These are phyloP conservation scores for Cryomyces minteri DNA, from an alignment of 495 filamentous ascomycete genomes.

Conservation along the genomic window DNA sequence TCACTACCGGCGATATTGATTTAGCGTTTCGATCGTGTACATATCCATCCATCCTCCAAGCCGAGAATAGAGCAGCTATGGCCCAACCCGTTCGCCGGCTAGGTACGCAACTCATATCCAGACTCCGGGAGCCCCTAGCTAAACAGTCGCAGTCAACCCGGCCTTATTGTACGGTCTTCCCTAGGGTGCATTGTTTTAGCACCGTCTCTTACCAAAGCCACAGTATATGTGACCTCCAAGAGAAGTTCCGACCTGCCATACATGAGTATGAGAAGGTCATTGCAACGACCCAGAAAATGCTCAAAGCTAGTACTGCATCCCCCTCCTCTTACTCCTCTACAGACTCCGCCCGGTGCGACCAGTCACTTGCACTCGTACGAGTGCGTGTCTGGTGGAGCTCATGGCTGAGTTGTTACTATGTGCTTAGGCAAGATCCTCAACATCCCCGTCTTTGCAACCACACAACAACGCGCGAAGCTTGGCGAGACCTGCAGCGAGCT, in stretches of 20 bases:
- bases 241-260: conserved; percentile 72
- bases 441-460: conserved; percentile 69
- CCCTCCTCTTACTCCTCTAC: neutral
- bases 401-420: too few species aligned
- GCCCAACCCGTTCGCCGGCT: too few species aligned
- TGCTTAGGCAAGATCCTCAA: conserved; percentile 36
- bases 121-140: neutral
- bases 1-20: too few species aligned
- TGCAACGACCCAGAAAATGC: conserved; percentile 31
- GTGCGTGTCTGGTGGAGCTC: too few species aligned
- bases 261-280: conserved; percentile 61
- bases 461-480: conserved; percentile 57
- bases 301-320: conserved; percentile 22
- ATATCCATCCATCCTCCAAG: too few species aligned
- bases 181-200: too few species aligned
- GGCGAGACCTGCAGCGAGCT: conserved; percentile 65
- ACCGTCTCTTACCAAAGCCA: neutral
- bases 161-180: conserved; percentile 14
- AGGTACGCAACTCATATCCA: too few species aligned
- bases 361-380: too few species aligned
- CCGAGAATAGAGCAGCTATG: too few species aligned
- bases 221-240: conserved; percentile 92
- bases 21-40: too few species aligned
- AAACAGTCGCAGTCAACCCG: conserved; percentile 9
- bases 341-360: neutral